These are phyloP conservation scores for Leishmania tropica DNA, from an alignment of 208 protist species.

Conservation along the genomic window DNA sequence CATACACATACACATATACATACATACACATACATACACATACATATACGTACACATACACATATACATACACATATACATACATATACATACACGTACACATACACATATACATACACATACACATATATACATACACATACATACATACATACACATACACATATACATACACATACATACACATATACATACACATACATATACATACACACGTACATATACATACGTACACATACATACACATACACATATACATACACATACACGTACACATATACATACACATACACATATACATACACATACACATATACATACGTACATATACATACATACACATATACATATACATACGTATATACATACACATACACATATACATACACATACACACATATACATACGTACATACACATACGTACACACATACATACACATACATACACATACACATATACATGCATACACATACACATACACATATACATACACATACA, in stretches of 20 bases:
- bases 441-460: constrained; percentile 1
- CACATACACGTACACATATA: not conserved
- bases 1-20: constrained; percentile 1
- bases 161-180: not conserved
- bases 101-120: not conserved
- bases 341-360: too few species aligned
- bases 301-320: not conserved
- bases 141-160: too few species aligned
- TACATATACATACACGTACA: too few species aligned
- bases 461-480: too few species aligned
- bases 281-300: not conserved
- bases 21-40: constrained; percentile 2
- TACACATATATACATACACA: not conserved
- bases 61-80: too few species aligned
- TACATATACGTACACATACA: too few species aligned
- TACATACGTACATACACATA: not conserved
- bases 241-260: constrained; percentile 5
- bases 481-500: not conserved
- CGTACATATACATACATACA: too few species aligned
- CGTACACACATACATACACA: too few species aligned
- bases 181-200: constrained; percentile 1
- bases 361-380: constrained; percentile 3
- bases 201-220: not conserved
- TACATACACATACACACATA: not conserved
- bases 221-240: too few species aligned